Percentiles rank a stretch among this genome's conserved stretches.
Conservation (phyloP, 352 stramenopile species). For the Saprolegnia parasitica region DNA sequence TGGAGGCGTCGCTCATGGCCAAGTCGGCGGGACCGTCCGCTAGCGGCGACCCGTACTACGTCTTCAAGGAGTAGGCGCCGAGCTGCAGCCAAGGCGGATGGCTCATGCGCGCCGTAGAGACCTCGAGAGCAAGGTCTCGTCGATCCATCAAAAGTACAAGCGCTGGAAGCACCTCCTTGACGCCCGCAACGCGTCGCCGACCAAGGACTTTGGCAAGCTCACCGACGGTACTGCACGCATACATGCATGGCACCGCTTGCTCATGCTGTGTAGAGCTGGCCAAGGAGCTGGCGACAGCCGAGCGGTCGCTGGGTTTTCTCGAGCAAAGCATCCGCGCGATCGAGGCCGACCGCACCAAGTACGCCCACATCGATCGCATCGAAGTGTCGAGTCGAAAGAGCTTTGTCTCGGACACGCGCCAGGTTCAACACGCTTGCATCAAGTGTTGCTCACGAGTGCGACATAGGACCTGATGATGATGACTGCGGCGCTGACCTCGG, state of each 20-base stretch:
- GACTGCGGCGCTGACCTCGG: slow-evolving; percentile 50
- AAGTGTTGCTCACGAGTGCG: not conserved
- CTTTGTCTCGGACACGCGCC: slow-evolving; percentile 55
- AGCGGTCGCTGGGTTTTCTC: slow-evolving; percentile 76
- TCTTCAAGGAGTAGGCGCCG: slow-evolving; percentile 65
- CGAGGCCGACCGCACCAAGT: slow-evolving; percentile 71
- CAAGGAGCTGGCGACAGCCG: slow-evolving; percentile 43
- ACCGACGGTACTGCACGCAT: slow-evolving; percentile 41
- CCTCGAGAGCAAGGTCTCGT: slow-evolving; percentile 67
- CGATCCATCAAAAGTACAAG: slow-evolving; percentile 59
- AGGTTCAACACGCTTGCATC: slow-evolving; percentile 29
- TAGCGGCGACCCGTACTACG: slow-evolving; percentile 73
- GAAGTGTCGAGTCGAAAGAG: slow-evolving; percentile 62
- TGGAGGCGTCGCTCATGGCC: slow-evolving; percentile 18
- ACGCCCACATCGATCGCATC: slow-evolving; percentile 73
- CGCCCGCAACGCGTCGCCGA: slow-evolving; percentile 37
- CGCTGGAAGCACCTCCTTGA: slow-evolving; percentile 61
- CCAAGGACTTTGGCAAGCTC: slow-evolving; percentile 52
- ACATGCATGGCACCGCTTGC: not conserved
- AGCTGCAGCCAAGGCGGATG: not conserved
- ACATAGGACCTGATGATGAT: slow-evolving; percentile 56
- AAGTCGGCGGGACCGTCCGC: slow-evolving; percentile 31
- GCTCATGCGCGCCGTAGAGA: slow-evolving; percentile 40
- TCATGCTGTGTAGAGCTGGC: slow-evolving; percentile 47
- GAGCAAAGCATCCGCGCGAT: slow-evolving; percentile 82